Evolutionary conservation across 305 asterid species (phyloP).

Genomic region (Fraxinus floribunda): DNA sequence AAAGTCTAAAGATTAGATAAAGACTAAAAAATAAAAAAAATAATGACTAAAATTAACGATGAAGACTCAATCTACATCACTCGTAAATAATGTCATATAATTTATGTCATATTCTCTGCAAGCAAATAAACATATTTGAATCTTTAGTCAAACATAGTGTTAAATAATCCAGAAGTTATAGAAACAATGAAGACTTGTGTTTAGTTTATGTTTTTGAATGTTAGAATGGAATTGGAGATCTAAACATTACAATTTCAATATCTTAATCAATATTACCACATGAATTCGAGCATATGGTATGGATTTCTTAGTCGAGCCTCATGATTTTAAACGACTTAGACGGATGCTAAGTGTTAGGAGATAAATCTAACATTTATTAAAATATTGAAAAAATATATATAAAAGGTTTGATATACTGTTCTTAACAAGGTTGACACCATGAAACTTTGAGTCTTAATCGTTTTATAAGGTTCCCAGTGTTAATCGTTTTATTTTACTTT

Average conservation of each 20-base stretch:
- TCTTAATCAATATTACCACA: background rate
- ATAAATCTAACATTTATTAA: too few species aligned
- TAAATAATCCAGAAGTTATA: background rate
- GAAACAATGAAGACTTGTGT: too few species aligned
- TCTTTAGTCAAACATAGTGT: background rate
- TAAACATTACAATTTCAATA: background rate
- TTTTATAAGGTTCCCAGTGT: background rate
- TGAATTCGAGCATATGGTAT: background rate
- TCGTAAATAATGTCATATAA: background rate
- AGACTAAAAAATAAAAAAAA: background rate
- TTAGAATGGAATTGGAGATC: background rate
- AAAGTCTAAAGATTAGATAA: too few species aligned
- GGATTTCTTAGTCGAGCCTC: background rate
- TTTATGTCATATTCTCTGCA: background rate
- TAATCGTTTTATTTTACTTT: background rate
- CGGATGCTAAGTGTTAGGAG: too few species aligned
- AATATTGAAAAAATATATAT: too few species aligned
- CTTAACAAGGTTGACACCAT: too few species aligned
- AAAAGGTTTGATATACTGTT: too few species aligned
- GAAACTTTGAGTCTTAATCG: too few species aligned
- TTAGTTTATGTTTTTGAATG: background rate
- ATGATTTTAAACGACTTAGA: too few species aligned
- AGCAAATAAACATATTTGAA: background rate
- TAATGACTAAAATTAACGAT: background rate
- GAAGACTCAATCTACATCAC: background rate